Percentiles rank a stretch among this genome's conserved stretches.
phyloP scores from a whole-genome alignment of 768 basidiomycete species.

The Kwoniella heveanensis region DNA sequence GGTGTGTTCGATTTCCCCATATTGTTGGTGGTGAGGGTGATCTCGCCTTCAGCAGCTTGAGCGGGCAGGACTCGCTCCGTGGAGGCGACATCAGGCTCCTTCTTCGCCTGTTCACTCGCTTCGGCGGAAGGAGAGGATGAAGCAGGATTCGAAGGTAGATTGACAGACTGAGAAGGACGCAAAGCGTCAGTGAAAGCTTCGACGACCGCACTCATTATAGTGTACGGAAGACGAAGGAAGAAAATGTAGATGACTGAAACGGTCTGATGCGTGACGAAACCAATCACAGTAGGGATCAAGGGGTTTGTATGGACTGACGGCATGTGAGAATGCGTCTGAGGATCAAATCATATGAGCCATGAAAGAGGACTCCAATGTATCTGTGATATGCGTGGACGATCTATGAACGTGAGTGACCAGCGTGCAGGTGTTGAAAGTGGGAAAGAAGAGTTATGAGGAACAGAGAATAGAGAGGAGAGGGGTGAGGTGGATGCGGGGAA shows the following conservation, averaged over 20 bases:
- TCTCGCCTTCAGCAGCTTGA: neutral
- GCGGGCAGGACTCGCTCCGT: neutral
- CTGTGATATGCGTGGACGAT: neutral
- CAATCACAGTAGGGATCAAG: neutral
- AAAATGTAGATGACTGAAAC: conserved; percentile 17
- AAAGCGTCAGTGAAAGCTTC: conserved; percentile 17
- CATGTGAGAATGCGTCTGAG: neutral
- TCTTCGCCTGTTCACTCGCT: neutral
- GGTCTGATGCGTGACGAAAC: neutral
- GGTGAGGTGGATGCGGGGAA: neutral
- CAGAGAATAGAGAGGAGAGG: neutral
- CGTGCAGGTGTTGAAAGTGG: neutral
- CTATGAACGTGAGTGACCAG: neutral
- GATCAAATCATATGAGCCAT: neutral
- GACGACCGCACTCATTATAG: conserved; percentile 17
- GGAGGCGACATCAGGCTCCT: conserved; percentile 1
- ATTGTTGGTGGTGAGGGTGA: neutral
- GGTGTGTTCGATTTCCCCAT: neutral
- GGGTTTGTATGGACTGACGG: neutral
- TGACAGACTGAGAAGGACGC: neutral
- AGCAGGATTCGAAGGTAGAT: neutral
- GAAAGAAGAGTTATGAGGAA: neutral
- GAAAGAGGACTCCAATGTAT: neutral
- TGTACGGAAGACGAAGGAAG: conserved; percentile 13
- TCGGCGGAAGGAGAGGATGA: neutral